Percentiles rank a stretch among this genome's conserved stretches.
Conservation (phyloP, 2,329 filamentous ascomycete genomes). For the Trichoderma sp. region DNA sequence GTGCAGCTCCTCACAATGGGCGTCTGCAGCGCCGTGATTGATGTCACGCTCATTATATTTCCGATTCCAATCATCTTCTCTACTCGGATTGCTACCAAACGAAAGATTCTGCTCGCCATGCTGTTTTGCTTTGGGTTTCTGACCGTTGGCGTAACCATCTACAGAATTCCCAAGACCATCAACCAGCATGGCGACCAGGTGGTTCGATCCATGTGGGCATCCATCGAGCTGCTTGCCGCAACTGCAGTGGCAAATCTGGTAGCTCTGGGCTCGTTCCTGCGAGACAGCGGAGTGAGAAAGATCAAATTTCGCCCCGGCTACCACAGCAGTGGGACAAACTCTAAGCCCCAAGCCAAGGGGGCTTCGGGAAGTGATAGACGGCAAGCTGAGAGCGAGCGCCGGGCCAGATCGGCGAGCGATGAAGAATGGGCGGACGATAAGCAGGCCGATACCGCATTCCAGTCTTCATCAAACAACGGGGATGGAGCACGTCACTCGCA, state of each 20-base stretch:
- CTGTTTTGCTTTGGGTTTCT: slow-evolving; percentile 14
- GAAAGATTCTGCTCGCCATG: slow-evolving; percentile 13
- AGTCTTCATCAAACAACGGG: not conserved
- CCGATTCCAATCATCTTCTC: slow-evolving; percentile 16
- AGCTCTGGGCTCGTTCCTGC: slow-evolving; percentile 8
- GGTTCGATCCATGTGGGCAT: slow-evolving; percentile 17
- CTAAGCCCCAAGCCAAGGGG: not conserved
- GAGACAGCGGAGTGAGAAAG: slow-evolving; percentile 19
- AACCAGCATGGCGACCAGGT: slow-evolving; percentile 12
- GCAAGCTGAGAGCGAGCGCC: not conserved
- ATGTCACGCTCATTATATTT: slow-evolving; percentile 13
- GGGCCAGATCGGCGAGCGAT: slow-evolving; percentile 8
- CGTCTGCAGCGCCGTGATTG: slow-evolving; percentile 10
- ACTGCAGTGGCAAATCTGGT: slow-evolving; percentile 16
- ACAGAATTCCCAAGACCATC: slow-evolving; percentile 8
- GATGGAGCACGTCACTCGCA: slow-evolving; percentile 4
- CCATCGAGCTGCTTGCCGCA: slow-evolving; percentile 14
- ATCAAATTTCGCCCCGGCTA: slow-evolving; percentile 16
- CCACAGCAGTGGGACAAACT: slow-evolving; percentile 8
- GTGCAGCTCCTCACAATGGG: slow-evolving; percentile 16
- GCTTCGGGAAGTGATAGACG: not conserved
- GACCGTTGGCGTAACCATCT: slow-evolving; percentile 13
- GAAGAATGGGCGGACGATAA: not conserved
- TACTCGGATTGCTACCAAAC: slow-evolving; percentile 11
- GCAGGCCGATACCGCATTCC: slow-evolving; percentile 19